Evolutionary conservation across 768 basidiomycete species (phyloP).

Genomic region (Podaxis sp.): DNA sequence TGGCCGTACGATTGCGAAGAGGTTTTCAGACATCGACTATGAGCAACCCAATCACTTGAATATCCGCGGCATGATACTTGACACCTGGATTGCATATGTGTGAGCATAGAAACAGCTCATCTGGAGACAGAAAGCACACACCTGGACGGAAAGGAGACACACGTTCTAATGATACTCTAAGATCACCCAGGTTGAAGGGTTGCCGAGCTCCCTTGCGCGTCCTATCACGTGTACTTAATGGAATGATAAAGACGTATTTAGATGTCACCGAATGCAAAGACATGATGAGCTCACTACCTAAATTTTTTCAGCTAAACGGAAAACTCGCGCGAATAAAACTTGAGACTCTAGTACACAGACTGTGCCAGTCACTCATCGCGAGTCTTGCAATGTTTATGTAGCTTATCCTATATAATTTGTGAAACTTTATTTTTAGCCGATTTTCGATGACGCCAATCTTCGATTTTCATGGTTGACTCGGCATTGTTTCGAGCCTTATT

Average conservation of each 20-base stretch:
- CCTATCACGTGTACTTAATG: not conserved
- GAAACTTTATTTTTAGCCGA: not conserved
- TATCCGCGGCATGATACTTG: not conserved
- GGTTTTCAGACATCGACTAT: constrained; percentile 4
- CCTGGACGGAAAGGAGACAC: not conserved
- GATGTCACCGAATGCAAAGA: not conserved
- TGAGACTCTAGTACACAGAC: too few relatives aligned
- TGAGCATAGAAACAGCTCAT: not conserved
- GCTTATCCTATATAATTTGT: not conserved
- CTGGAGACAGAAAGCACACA: not conserved
- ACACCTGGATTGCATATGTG: not conserved
- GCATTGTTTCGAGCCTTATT: too few relatives aligned
- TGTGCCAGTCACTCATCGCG: too few relatives aligned
- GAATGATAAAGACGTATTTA: not conserved
- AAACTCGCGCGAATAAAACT: too few relatives aligned
- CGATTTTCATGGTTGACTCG: not conserved
- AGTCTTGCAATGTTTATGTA: too few relatives aligned
- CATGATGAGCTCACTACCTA: too few relatives aligned
- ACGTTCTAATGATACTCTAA: not conserved
- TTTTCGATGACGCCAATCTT: not conserved
- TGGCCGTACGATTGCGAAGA: constrained; percentile 7
- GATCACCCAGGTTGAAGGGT: too few relatives aligned
- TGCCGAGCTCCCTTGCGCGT: too few relatives aligned
- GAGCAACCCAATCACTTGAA: not conserved
- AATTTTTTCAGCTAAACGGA: too few relatives aligned